Evolutionary conservation across 106 monocot genomes (phyloP).

Genomic region (Allium fistulosum): DNA sequence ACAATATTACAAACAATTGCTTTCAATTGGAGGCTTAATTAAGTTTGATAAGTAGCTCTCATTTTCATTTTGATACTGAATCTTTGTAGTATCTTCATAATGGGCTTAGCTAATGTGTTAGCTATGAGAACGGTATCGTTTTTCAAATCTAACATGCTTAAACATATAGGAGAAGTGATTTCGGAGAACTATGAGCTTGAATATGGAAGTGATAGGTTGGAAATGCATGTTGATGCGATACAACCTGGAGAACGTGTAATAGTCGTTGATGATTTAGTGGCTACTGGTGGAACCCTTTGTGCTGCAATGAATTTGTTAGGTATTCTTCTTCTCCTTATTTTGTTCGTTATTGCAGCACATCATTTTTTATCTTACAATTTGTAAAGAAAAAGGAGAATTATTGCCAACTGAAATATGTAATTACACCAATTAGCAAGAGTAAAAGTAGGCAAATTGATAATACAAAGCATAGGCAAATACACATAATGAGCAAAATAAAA

Average conservation of each 20-base stretch:
- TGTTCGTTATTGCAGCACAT: neutral
- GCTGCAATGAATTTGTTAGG: constrained; percentile 62
- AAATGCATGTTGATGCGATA: constrained; percentile 51
- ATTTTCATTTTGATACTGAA: neutral
- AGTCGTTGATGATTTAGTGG: constrained; percentile 56
- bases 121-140: too few species aligned
- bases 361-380: neutral
- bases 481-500: too few species aligned
- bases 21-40: too few species aligned
- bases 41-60: neutral
- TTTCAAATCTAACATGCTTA: too few species aligned
- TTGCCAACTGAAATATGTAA: too few species aligned
- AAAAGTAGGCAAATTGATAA: too few species aligned
- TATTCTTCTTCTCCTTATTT: neutral
- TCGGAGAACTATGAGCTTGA: constrained; percentile 56
- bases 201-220: constrained; percentile 57
- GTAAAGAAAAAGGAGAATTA: neutral
- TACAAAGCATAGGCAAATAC: too few species aligned
- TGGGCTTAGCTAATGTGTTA: too few species aligned
- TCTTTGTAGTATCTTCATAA: neutral
- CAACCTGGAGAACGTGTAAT: constrained; percentile 48
- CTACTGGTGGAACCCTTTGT: constrained; percentile 59
- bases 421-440: too few species aligned
- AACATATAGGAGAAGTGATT: constrained; percentile 41
- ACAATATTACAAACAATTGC: too few species aligned